phyloP scores from a whole-genome alignment of 306 rosid genomes.

The Vigna nakashimae region DNA sequence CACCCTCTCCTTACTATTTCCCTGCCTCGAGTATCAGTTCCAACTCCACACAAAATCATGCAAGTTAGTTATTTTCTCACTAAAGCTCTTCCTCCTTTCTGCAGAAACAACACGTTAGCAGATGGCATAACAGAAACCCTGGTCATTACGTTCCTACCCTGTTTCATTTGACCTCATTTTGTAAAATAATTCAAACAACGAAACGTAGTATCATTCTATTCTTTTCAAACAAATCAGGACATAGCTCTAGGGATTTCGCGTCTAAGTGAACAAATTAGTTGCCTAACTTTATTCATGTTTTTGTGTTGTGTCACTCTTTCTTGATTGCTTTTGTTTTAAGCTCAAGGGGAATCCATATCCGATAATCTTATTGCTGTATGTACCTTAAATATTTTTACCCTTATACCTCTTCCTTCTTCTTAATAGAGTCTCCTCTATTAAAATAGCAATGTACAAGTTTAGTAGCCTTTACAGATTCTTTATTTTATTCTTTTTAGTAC shows the following conservation, averaged over 20 bases:
- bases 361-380: background rate
- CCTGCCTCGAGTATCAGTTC: no score
- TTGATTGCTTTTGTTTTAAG: background rate
- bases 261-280: background rate
- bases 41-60: no score
- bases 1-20: no score
- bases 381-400: background rate
- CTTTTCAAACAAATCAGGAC: background rate
- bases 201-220: background rate
- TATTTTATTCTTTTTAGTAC: conserved; percentile 62
- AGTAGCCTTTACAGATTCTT: conserved; percentile 30
- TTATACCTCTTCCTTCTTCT: background rate
- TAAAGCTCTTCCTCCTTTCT: no score
- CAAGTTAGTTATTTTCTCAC: no score
- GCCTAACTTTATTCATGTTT: background rate
- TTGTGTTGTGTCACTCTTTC: background rate
- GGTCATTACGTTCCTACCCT: no score
- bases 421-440: background rate
- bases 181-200: background rate
- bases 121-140: no score
- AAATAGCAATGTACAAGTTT: conserved; percentile 1
- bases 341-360: background rate
- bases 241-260: background rate
- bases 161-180: background rate
- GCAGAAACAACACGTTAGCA: no score